Evolutionary conservation across 352 stramenopile species (phyloP), one percentile per base, ranked within the genome.

Genomic region (Globisporangium paroecandrum): DNA sequence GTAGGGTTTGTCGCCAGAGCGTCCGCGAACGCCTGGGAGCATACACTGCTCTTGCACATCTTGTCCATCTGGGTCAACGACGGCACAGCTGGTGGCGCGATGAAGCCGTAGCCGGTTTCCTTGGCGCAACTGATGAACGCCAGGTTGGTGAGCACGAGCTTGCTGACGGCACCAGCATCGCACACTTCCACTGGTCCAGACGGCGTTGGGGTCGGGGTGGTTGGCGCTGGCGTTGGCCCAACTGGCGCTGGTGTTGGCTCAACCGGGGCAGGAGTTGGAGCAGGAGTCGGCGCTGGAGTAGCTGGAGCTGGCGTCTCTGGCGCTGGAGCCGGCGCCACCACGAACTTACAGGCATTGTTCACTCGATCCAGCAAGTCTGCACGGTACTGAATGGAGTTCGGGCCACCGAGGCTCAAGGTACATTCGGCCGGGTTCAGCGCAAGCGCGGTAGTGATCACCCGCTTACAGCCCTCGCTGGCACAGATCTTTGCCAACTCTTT

Each of bases 291-390:
- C 2, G 15, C 25, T 41, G 25, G 54, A 12, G 54, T 58, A 32
- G 13, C 24, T 58, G 51, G 51, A 58, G 27, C 27, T 41, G 54
- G 54, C 1, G 25, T 58, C 24, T 5, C 15, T 51, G 43, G 43
- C 43, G 18, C 43, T 51, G 47, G 46, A 10, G 15, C 24, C 53
- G 53, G 13, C 18, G 38, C 9, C 25, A 38, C 53, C 12, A 38
- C 53, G n/a, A 55, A 53, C 53, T 71, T 68, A 22, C 66, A 71
- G 15, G 53, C 51, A n/a, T 34, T 59, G 13, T 46, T 57, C 38
- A 72, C 66, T 1, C 32, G 24, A 27, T 60, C 62, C 22, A 72
- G 25, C 61, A 72, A 27, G 20, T 72, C 67, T 1, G 62, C 54
- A 13, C 57, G 54, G 57, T 69, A 69, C 56, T 65, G 61, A 8